Conservation (phyloP, 2,329 filamentous ascomycete genomes). For the Mycosphaerella sp. region DNA sequence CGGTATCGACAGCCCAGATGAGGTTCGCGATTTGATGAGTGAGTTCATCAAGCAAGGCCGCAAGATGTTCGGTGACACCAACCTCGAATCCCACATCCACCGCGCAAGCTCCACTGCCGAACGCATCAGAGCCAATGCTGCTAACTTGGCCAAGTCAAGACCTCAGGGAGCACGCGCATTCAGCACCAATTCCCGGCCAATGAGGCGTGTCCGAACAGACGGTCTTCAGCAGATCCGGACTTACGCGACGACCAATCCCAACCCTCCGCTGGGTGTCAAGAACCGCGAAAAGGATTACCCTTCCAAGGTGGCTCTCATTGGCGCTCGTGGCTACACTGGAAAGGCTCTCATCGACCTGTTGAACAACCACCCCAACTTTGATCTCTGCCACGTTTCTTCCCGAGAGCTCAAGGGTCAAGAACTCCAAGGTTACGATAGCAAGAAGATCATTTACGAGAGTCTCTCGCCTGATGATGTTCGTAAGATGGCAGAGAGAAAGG, state of each 20-base stretch:
- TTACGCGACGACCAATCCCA: slow-evolving; percentile 67
- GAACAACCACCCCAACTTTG: slow-evolving; percentile 82
- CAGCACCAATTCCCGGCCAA: slow-evolving; percentile 50
- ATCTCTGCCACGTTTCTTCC: slow-evolving; percentile 85
- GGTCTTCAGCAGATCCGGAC: slow-evolving; percentile 22
- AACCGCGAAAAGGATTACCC: slow-evolving; percentile 76
- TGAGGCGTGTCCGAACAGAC: slow-evolving; percentile 12
- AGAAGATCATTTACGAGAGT: slow-evolving; percentile 87
- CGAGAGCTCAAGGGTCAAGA: slow-evolving; percentile 84
- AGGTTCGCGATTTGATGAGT: slow-evolving; percentile 75
- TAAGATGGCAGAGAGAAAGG: slow-evolving; percentile 72
- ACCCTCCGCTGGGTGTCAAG: slow-evolving; percentile 82
- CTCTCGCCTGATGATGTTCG: slow-evolving; percentile 79
- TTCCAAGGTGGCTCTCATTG: slow-evolving; percentile 78
- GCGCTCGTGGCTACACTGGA: slow-evolving; percentile 88
- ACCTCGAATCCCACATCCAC: slow-evolving; percentile 78
- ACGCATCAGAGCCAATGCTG: slow-evolving; percentile 46
- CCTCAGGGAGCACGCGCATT: slow-evolving; percentile 50
- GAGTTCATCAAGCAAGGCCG: slow-evolving; percentile 79
- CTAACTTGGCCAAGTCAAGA: slow-evolving; percentile 37
- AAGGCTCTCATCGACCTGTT: slow-evolving; percentile 83
- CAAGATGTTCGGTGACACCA: slow-evolving; percentile 82
- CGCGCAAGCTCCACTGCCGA: slow-evolving; percentile 67
- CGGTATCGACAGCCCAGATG: slow-evolving; percentile 72
- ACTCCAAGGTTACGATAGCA: slow-evolving; percentile 84